Percentiles rank a stretch among this genome's conserved stretches.
These are phyloP conservation scores for Heritiera littoralis DNA, from an alignment of 345 rosid species.

Conservation along the genomic window DNA sequence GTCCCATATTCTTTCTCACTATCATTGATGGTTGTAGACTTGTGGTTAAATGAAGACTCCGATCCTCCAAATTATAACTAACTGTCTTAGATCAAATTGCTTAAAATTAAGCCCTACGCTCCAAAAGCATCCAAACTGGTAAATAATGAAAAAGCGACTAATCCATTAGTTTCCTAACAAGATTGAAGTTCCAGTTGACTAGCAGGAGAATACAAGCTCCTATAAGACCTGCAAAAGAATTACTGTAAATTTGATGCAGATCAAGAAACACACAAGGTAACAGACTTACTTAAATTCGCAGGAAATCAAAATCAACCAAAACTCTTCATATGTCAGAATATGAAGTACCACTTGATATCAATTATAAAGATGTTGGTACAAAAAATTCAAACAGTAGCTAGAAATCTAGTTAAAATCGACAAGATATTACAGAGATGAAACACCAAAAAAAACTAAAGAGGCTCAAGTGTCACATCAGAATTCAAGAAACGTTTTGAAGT, in stretches of 20 bases:
- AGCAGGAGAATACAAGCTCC: neutral
- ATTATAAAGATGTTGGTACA: neutral
- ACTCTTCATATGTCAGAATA: neutral
- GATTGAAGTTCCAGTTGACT: slow-evolving; percentile 3
- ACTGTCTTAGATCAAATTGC: neutral
- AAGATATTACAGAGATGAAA: neutral
- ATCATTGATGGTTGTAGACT: slow-evolving; percentile 22
- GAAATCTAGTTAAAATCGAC: slow-evolving; percentile 4
- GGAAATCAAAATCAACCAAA: neutral
- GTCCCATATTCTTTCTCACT: slow-evolving; percentile 50
- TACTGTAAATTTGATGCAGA: neutral
- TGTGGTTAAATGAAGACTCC: slow-evolving; percentile 16
- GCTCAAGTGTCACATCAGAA: neutral
- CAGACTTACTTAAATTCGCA: neutral
- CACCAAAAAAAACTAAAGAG: neutral
- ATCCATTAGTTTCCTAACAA: slow-evolving; percentile 7
- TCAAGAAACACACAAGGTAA: neutral
- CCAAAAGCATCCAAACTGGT: neutral
- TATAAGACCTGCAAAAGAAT: neutral
- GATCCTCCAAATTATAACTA: neutral
- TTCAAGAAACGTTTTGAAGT: neutral
- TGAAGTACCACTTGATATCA: neutral
- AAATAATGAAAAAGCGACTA: neutral
- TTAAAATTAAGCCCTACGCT: neutral
- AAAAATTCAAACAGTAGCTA: neutral